Conservation (phyloP, 2,329 filamentous ascomycete genomes). For the Epichloe glyceriae region DNA sequence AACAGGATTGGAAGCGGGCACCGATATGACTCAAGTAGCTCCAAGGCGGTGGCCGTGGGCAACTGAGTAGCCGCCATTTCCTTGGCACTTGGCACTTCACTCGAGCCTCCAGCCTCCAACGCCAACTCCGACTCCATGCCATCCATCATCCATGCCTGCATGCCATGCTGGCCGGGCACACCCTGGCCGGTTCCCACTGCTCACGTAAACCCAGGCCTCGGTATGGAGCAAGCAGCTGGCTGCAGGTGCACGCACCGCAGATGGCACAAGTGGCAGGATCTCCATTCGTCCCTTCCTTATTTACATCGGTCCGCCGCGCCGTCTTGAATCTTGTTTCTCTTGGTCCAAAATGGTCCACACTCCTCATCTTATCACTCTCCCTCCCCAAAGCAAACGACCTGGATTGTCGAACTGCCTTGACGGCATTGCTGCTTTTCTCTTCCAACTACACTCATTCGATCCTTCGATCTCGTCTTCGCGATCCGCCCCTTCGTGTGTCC, state of each 20-base stretch:
- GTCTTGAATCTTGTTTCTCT: background rate
- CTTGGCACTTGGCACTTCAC: no score
- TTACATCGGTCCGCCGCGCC: slow-evolving; percentile 1
- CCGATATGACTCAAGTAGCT: no score
- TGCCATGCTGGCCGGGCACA: background rate
- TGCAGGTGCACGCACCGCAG: background rate
- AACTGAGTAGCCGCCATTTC: no score
- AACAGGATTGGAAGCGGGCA: no score
- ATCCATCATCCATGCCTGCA: background rate
- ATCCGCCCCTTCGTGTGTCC: slow-evolving; percentile 4
- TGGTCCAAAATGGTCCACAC: slow-evolving; percentile 1
- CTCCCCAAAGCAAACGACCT: slow-evolving; percentile 4
- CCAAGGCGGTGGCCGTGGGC: no score
- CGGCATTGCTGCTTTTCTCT: slow-evolving; percentile 3
- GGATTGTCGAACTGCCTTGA: slow-evolving; percentile 7
- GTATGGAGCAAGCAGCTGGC: background rate
- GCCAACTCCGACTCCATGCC: background rate
- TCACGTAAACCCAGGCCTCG: background rate
- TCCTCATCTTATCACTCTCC: background rate
- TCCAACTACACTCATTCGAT: slow-evolving; percentile 3
- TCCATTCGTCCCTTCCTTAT: slow-evolving; percentile 3
- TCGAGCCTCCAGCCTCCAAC: background rate
- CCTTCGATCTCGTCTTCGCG: background rate
- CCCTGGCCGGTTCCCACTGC: background rate
- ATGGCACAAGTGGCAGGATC: background rate